Evolutionary conservation across 148 eudicot species (phyloP).

Genomic region (Oxyria digyna): DNA sequence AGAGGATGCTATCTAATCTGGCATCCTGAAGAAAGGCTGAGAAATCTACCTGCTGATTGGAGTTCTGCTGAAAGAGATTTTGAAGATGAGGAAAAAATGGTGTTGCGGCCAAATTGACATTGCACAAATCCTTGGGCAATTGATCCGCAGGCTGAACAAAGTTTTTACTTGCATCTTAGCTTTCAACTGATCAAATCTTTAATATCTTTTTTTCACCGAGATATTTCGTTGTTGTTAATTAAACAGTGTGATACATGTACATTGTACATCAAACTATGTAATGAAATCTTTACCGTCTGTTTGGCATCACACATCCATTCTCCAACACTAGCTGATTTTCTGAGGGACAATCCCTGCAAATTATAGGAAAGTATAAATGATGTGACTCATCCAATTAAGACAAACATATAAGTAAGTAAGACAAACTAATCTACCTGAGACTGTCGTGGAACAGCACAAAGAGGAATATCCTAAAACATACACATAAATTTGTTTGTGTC

Average conservation of each 20-base stretch:
- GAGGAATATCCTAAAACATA: conserved; percentile 46
- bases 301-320: conserved; percentile 73
- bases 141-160: conserved; percentile 42
- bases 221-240: too few species aligned
- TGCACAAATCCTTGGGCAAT: conserved; percentile 36
- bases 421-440: conserved; percentile 36
- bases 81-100: conserved; percentile 81
- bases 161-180: background rate
- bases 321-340: conserved; percentile 93
- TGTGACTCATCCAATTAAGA: background rate
- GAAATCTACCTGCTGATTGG: conserved; percentile 60
- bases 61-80: conserved; percentile 79
- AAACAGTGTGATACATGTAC: too few species aligned
- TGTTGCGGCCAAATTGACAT: conserved; percentile 38
- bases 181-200: background rate
- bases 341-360: conserved; percentile 59
- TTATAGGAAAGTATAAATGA: conserved; percentile 16
- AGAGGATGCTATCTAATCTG: background rate
- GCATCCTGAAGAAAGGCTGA: background rate
- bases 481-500: background rate
- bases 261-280: background rate
- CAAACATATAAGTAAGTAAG: background rate
- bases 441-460: conserved; percentile 35
- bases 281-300: conserved; percentile 40
- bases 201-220: too few species aligned